phyloP scores from a whole-genome alignment of 495 filamentous ascomycete species.

The Penicillium coprophilum region DNA sequence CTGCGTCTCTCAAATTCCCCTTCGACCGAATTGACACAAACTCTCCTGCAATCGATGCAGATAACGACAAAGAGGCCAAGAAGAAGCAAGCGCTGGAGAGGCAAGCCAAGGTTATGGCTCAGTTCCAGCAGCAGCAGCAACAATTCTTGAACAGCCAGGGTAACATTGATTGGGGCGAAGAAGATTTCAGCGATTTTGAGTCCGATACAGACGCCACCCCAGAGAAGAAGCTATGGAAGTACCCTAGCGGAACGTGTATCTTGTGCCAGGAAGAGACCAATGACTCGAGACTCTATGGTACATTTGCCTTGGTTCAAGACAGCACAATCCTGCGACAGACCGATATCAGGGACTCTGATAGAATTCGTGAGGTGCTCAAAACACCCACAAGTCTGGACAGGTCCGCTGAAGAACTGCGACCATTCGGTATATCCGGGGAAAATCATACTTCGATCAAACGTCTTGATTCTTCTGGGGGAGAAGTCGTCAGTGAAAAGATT shows the following conservation, averaged over 20 bases:
- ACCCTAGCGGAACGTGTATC: constrained; percentile 92
- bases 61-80: constrained; percentile 76
- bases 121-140: constrained; percentile 96
- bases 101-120: constrained; percentile 91
- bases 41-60: constrained; percentile 57
- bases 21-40: constrained; percentile 57
- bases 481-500: constrained; percentile 71
- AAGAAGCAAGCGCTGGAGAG: constrained; percentile 85
- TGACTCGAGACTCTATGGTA: constrained; percentile 84
- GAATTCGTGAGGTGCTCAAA: constrained; percentile 75
- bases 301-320: constrained; percentile 83
- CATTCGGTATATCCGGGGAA: constrained; percentile 85
- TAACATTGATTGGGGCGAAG: constrained; percentile 80
- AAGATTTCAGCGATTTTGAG: constrained; percentile 69
- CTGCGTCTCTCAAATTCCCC: constrained; percentile 48
- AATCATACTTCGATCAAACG: constrained; percentile 78
- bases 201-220: constrained; percentile 51
- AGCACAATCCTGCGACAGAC: constrained; percentile 88
- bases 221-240: constrained; percentile 82
- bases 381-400: constrained; percentile 80
- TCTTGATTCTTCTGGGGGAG: constrained; percentile 66
- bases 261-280: constrained; percentile 95
- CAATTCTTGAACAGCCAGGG: constrained; percentile 86
- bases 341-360: constrained; percentile 74
- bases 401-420: constrained; percentile 75